These are phyloP conservation scores for Pichia sp. DNA, from an alignment of 1,139 yeast species.

Conservation along the genomic window DNA sequence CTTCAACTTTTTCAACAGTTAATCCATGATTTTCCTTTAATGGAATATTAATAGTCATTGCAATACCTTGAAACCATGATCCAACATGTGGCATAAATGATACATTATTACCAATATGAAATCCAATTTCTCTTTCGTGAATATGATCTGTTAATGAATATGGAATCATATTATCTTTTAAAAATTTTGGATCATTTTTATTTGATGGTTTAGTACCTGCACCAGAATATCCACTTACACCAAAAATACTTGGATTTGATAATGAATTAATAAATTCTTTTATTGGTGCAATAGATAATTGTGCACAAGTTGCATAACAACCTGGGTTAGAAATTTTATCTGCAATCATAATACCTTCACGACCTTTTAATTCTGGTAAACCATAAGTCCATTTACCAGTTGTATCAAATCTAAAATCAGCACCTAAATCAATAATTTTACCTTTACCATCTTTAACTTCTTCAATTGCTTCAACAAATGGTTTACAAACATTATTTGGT, in stretches of 20 bases:
- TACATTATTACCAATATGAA: conserved; percentile 68
- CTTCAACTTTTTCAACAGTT: conserved; percentile 76
- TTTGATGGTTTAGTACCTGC: conserved; percentile 99
- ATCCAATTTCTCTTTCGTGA: conserved; percentile 88
- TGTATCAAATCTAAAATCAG: conserved; percentile 90
- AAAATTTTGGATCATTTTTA: conserved; percentile 73
- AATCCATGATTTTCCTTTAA: conserved; percentile 52
- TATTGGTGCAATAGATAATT: conserved; percentile 85
- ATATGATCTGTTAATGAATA: conserved; percentile 94
- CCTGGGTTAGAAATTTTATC: conserved; percentile 93
- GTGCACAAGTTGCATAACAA: conserved; percentile 97
- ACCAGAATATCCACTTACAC: conserved; percentile 97
- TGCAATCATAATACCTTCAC: conserved; percentile 64
- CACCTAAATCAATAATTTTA: conserved; percentile 85
- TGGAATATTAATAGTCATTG: conserved; percentile 88
- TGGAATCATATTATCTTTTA: conserved; percentile 83
- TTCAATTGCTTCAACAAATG: conserved; percentile 92
- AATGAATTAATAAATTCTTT: conserved; percentile 38
- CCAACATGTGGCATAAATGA: conserved; percentile 97
- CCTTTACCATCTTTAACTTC: conserved; percentile 51
- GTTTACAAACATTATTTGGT: conserved; percentile 96
- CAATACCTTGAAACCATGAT: conserved; percentile 98
- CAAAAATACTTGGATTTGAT: conserved; percentile 81
- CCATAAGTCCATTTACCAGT: conserved; percentile 91
- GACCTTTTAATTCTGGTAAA: conserved; percentile 71